Evolutionary conservation across 2,329 filamentous ascomycete genomes (phyloP).

Genomic region (Microdochium paspali): DNA sequence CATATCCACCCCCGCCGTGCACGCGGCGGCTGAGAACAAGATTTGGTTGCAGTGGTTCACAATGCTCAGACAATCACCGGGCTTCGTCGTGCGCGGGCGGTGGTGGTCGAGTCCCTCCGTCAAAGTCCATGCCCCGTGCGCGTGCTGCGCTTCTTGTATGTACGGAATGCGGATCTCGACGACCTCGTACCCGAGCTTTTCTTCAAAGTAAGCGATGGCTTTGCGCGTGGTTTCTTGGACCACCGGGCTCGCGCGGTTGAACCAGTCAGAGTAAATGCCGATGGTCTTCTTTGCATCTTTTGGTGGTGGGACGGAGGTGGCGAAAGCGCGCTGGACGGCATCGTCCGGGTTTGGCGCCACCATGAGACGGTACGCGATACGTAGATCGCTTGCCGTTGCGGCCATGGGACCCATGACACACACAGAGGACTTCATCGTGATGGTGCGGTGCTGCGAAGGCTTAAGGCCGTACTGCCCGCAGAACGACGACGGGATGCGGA

Average conservation of each 20-base stretch:
- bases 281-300: slow-evolving; percentile 48
- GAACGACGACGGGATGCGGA: slow-evolving; percentile 65
- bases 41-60: slow-evolving; percentile 62
- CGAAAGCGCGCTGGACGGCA: slow-evolving; percentile 52
- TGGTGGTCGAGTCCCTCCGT: slow-evolving; percentile 51
- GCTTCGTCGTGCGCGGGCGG: slow-evolving; percentile 10
- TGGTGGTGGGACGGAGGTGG: slow-evolving; percentile 37
- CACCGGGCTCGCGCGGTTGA: slow-evolving; percentile 54
- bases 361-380: slow-evolving; percentile 75
- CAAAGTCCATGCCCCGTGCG: slow-evolving; percentile 71
- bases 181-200: slow-evolving; percentile 34
- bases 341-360: slow-evolving; percentile 59
- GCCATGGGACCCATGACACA: slow-evolving; percentile 68
- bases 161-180: slow-evolving; percentile 57
- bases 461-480: slow-evolving; percentile 80
- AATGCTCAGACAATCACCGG: slow-evolving; percentile 9
- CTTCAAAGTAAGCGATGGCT: slow-evolving; percentile 43
- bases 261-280: slow-evolving; percentile 61
- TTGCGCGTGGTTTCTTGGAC: slow-evolving; percentile 54
- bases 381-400: slow-evolving; percentile 66
- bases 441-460: slow-evolving; percentile 62
- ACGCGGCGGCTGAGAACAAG: slow-evolving; percentile 53
- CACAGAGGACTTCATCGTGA: slow-evolving; percentile 41
- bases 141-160: slow-evolving; percentile 61
- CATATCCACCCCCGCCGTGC: slow-evolving; percentile 60